Evolutionary conservation across 345 rosid species (phyloP).

Genomic region (Pseudoturritis turrita): DNA sequence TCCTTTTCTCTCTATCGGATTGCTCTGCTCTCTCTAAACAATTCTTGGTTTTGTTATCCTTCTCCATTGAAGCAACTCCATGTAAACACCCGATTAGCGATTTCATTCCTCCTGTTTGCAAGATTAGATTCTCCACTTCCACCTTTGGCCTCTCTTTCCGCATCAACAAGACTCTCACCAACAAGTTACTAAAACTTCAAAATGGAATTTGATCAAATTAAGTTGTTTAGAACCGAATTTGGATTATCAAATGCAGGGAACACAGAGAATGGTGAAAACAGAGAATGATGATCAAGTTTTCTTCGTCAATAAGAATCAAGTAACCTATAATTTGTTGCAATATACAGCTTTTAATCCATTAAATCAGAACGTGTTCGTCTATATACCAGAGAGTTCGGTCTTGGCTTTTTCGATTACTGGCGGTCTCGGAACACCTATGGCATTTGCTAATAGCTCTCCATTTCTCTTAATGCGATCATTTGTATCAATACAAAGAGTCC

Average conservation of each 20-base stretch:
- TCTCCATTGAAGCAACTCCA: slow-evolving; percentile 48
- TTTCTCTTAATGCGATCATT: no score
- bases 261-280: no score
- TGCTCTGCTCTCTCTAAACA: slow-evolving; percentile 18
- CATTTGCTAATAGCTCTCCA: not conserved
- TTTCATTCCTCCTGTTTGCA: slow-evolving; percentile 59
- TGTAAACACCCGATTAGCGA: slow-evolving; percentile 67
- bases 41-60: slow-evolving; percentile 27
- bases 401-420: slow-evolving; percentile 65
- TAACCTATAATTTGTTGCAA: no score
- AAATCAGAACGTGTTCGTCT: no score
- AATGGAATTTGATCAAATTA: no score
- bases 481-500: not conserved
- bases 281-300: no score
- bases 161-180: slow-evolving; percentile 13
- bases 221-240: no score
- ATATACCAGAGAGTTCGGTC: slow-evolving; percentile 65
- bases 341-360: no score
- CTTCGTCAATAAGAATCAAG: no score
- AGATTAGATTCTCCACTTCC: slow-evolving; percentile 63
- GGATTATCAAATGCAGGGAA: no score
- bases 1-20: slow-evolving; percentile 16
- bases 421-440: slow-evolving; percentile 20
- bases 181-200: no score
- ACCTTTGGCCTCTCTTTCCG: slow-evolving; percentile 51